Evolutionary conservation across 176 grass and related monocot genomes (phyloP).

Genomic region (Secale cereale): DNA sequence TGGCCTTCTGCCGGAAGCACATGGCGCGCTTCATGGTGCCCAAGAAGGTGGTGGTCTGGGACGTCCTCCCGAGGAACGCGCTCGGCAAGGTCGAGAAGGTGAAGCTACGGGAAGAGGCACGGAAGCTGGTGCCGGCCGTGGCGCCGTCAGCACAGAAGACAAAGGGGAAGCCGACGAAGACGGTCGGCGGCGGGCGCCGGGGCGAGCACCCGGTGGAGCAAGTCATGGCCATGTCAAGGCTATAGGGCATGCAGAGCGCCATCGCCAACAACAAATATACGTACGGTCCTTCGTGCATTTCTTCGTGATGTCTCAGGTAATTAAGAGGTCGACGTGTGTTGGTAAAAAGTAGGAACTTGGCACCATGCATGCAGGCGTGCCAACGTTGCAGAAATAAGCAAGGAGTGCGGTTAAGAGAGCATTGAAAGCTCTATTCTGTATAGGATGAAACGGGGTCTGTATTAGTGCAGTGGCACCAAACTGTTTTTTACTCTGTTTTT

Average conservation of each 20-base stretch:
- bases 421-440: neutral
- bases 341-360: slow-evolving; percentile 21
- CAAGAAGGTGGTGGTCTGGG: slow-evolving; percentile 56
- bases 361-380: neutral
- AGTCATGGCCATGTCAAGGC: slow-evolving; percentile 50
- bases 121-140: neutral
- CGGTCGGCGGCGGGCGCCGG: slow-evolving; percentile 20
- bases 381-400: slow-evolving; percentile 31
- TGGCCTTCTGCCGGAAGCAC: slow-evolving; percentile 40
- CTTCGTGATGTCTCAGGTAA: neutral
- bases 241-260: slow-evolving; percentile 16
- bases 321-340: neutral
- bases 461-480: neutral
- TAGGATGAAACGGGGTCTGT: neutral
- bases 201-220: slow-evolving; percentile 36
- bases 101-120: slow-evolving; percentile 38
- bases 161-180: slow-evolving; percentile 24
- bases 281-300: neutral
- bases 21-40: slow-evolving; percentile 67
- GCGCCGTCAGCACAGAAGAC: slow-evolving; percentile 27
- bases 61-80: slow-evolving; percentile 40
- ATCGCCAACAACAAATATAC: neutral
- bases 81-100: slow-evolving; percentile 67
- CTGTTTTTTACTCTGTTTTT: neutral
- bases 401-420: neutral